phyloP scores from a whole-genome alignment of 495 filamentous ascomycete species.

The Glutinoglossum americanum region DNA sequence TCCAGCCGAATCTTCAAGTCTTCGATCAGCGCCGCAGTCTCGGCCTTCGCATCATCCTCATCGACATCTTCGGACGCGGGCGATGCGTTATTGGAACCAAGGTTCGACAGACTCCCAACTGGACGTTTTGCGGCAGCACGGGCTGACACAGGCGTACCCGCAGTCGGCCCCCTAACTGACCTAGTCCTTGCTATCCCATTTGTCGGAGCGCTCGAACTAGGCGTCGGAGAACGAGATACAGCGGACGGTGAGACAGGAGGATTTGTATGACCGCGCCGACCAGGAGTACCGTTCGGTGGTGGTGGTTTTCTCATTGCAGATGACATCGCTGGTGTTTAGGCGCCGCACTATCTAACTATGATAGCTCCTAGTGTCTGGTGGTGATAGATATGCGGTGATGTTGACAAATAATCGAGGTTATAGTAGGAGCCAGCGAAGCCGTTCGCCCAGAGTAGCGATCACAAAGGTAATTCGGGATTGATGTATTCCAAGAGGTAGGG shows the following conservation, averaged over 20 bases:
- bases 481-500: neutral
- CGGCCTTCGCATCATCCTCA: constrained; percentile 39
- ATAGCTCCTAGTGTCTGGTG: neutral
- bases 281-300: neutral
- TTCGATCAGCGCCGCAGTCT: constrained; percentile 61
- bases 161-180: constrained; percentile 21
- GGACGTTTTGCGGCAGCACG: constrained; percentile 43
- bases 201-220: constrained; percentile 9
- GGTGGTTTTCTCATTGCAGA: neutral
- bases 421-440: neutral
- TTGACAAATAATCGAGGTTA: neutral
- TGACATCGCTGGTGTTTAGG: neutral
- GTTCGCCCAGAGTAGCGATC: neutral
- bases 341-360: neutral
- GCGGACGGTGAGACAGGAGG: neutral
- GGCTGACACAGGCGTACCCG: constrained; percentile 42
- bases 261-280: neutral
- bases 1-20: constrained; percentile 64
- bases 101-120: constrained; percentile 27
- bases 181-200: constrained; percentile 23
- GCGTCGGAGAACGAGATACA: constrained; percentile 10
- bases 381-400: neutral
- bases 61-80: constrained; percentile 29
- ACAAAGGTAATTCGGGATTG: neutral
- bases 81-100: constrained; percentile 34